Base-by-base conservation (phyloP, 2,329 filamentous ascomycete genomes). In the Penicillium sp. region DNA sequence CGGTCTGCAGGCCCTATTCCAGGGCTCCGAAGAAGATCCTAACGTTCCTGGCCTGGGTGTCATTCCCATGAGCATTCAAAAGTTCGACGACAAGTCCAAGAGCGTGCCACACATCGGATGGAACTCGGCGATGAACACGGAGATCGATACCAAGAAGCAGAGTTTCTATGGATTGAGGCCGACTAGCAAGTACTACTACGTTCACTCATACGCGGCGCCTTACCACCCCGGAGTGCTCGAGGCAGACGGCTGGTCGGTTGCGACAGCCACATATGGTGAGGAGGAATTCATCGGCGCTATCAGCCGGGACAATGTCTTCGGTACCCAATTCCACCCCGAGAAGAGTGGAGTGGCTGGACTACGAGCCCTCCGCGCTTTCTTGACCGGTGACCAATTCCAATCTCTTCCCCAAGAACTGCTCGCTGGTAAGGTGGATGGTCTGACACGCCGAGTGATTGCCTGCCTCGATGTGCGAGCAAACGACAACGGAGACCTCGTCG, bases 51-150 rank as follows among this genome's bases (percentile, higher is more conserved):
- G 95, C 1, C 82, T 99, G 53, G 90, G 89, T 5, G 50, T 96
- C 30, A 88, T 98, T 64, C 88, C 89, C 49, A 86, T 86, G 42
- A 82, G 80, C 12, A 85, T 99, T 66, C 84, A 87, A 73, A 89
- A 89, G 63, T 99, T 99, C 80, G 82, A 92, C 74, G 88, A 91
- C 75, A 77, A 79, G 35, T 82, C 86, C 71, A 98, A 98, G 81
- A 89, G 93, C 40, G 96, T 99, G n/a, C 95, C 95, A 42, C 96
- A 99, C 80, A 99, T 99, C 77, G 95, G 95, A 59, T 99, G 95
- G 95, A 99, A 99, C 79, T 93, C 89, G 69, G 95, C 96, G 49
- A 89, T 89, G 70, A 79, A 65, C 70, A 78, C 63, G 68, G 80
- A 71, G 63, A 81, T 77, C 63, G 78, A 74, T 61, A 76, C 75